Percentiles rank a stretch among this genome's conserved stretches.
These are phyloP conservation scores for Kuraishia capsulata DNA, from an alignment of 805 yeast species.

Conservation along the genomic window DNA sequence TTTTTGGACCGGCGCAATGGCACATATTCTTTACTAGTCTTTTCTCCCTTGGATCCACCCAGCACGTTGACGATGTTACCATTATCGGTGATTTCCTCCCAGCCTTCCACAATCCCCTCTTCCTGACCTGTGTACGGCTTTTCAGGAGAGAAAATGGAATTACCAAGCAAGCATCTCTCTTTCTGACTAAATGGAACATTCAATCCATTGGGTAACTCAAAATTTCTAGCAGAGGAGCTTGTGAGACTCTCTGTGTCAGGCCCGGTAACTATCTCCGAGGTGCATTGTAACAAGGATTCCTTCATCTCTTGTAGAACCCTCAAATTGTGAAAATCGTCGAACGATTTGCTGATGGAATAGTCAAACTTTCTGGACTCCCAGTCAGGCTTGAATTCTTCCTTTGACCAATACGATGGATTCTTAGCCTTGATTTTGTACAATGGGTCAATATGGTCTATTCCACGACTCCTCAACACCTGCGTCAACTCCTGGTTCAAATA, in stretches of 20 bases:
- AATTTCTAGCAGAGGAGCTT: conserved; percentile 30
- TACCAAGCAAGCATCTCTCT: conserved; percentile 58
- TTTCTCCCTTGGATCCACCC: conserved; percentile 22
- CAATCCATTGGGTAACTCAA: conserved; percentile 75
- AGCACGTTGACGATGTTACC: conserved; percentile 38
- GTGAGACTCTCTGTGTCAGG: conserved; percentile 17
- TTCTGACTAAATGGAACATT: conserved; percentile 42
- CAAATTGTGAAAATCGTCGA: conserved; percentile 45
- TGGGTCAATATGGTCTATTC: conserved; percentile 23
- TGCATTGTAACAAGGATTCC: conserved; percentile 52
- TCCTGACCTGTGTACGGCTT: conserved; percentile 22
- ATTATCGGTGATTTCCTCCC: conserved; percentile 28
- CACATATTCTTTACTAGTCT: conserved; percentile 52
- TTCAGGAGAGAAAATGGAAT: conserved; percentile 62
- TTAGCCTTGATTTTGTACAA: conserved; percentile 44
- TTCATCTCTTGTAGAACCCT: conserved; percentile 64
- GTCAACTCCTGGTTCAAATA: conserved; percentile 48
- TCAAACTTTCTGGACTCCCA: conserved; percentile 20
- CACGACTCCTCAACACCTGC: conserved; percentile 22
- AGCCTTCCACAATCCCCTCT: conserved; percentile 17
- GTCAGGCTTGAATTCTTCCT: conserved; percentile 11
- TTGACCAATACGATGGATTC: conserved; percentile 18
- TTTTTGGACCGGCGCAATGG: conserved; percentile 56
- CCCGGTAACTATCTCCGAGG: conserved; percentile 17
- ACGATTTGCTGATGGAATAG: conserved; percentile 35